Evolutionary conservation across 768 basidiomycete genomes (phyloP), one percentile per base, ranked within the genome.

Genomic region (Suillus weaverae): DNA sequence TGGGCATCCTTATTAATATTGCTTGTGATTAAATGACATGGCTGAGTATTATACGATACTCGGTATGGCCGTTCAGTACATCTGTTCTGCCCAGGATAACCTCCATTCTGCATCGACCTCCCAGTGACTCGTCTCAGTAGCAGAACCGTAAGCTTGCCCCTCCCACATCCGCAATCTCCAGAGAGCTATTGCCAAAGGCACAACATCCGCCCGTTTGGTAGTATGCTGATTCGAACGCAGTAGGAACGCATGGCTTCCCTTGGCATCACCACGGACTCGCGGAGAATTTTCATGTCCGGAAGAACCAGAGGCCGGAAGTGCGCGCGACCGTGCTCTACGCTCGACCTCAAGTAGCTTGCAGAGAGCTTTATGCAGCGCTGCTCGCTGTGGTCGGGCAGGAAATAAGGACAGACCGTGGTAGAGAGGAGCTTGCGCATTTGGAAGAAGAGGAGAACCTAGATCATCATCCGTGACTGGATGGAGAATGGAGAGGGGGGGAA

Each of bases 151-250:
- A 4, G 73, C 57, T 48, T 76, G 78, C 2, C 87, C 85, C 70
- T 92, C 89, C 82, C 88, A 95, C 85, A 94, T 87, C 64, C 88
- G 81, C 50, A 93, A 64, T 66, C 93, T 85, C 92, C 92, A 94
- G 20, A 94, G 71, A 1, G 93, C 91, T 50, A 89, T 83, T 0
- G 88, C 89, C 14, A 90, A 77, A 7, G 87, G 82, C 2, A 83
- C 86, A 8, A 85, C 78, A 69, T 94, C 92, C 0, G 82, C 88
- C 43, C 86, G 79, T 62, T 74, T 74, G 20, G 83, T 72, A 0
- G 83, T 85, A 32, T 81, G 73, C 16, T 76, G 78, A 62, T 85
- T 81, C 8, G 90, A 86, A 61, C 75, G 79, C 16, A 94, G 70
- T 16, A 93, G 68, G 71, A 91, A 92, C 9, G 90, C 91, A 71